Base-by-base conservation (phyloP, 2,329 filamentous ascomycete genomes). In the Leptographium procerum region DNA sequence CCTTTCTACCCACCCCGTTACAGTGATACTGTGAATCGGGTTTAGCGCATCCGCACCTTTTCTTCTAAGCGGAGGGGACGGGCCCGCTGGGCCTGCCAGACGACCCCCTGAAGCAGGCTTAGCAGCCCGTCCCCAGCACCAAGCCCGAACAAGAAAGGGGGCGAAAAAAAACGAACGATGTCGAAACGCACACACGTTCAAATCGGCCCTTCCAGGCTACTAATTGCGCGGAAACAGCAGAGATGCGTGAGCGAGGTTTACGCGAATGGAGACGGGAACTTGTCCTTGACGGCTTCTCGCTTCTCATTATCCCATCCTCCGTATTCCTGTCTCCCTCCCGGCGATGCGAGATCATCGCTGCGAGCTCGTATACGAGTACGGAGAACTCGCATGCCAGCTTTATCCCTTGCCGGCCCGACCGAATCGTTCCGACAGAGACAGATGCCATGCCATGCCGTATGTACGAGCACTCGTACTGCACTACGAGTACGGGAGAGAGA, bases 191-290 rank as follows among this genome's bases (percentile, higher is more conserved):
- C 45, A 13, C 16, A 22, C 14, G 7, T 57, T 13, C 34, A 45
- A 58, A 60, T 60, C 59, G 56, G 59, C 59, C 59, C 59, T 58
- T 60, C 59, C 59, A 60, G 56, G 47, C 59, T 56, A 55, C 33
- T n/a, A 36, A 51, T 13, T 19, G 19, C 26, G 6, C 11, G 13
- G n/a, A 22, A 55, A 47, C 34, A 53, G n/a, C n/a, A 2, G 13
- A 26, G 26, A 2, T 2, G 34, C 11, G 31, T n/a, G 31, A 28
- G 50, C 19, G 50, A 33, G 50, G 14, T 22, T 5, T 45, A 4
- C 4, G 36, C 36, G 14, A 7, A 47, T 22, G 40, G n/a, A 24
- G n/a, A 24, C 40, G 16, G 40, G 3, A 8, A 34, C 33, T 34
- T 11, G 40, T 9, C 40, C 22, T n/a, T 45, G 19, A 9, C 45